Evolutionary conservation across 495 filamentous ascomycete species (phyloP), one percentile per base, ranked within the genome.

Genomic region (Annulohypoxylon maeteangense): DNA sequence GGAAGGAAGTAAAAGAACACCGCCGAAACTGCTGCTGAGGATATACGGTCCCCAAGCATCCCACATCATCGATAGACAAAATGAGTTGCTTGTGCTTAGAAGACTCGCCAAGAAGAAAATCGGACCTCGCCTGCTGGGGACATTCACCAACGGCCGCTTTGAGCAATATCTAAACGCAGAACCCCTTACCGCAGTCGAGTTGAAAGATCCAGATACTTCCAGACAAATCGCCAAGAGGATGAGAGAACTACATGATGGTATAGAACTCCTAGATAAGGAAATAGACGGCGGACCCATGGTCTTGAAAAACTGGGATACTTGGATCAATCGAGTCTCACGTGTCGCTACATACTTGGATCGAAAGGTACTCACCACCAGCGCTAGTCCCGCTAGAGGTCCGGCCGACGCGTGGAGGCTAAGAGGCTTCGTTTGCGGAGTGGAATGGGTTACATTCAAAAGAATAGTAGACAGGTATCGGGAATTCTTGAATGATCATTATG

Each of bases 171-270:
- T 95, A 72, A 86, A 97, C 74, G 92, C 96, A 0, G 84, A 85
- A 20, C 89, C 95, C 1, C 83, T 99, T 31, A 94, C 90, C 0
- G 83, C 90, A 2, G 81, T 86, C 8, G 93, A 97, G 75, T 80
- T 99, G 56, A 90, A 92, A 22, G 86, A 90, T 55, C 91, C 94
- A 1, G 90, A 91, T 31, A 97, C 92, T 0, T 94, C 92, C 38
- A 92, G 87, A 72, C 92, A 97, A 71, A 98, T 99, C 76, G 94
- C 95, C n/a, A 99, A 98, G 84, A 90, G 95, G 40, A 97, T 99
- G 92, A 86, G 93, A 65, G 95, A 99, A 79, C 85, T 99, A 20
- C 95, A 99, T 70, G 93, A 96, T 60, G 95, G 95, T 7, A 90
- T 99, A 64, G 92, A 97, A 16, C 84, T 99, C 14, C 86, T 94